phyloP scores from a whole-genome alignment of 192 early-diverging fungal genomes.

The Dissophora globulifera region DNA sequence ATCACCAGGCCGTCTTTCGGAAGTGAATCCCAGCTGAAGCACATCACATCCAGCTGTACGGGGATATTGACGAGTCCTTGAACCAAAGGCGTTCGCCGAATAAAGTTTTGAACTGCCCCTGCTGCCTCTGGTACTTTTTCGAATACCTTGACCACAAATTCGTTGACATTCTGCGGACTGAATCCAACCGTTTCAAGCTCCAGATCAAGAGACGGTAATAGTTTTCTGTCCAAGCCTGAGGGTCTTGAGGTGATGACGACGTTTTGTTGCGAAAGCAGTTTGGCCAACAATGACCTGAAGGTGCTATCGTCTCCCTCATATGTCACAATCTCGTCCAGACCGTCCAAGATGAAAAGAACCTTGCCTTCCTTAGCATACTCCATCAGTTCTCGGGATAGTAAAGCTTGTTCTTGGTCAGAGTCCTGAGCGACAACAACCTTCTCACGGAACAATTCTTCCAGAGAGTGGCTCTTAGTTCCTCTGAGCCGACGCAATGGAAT shows the following conservation, averaged over 20 bases:
- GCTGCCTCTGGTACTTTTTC: not conserved
- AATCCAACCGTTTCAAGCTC: conserved; percentile 23
- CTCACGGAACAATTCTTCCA: not conserved
- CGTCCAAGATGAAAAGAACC: conserved; percentile 25
- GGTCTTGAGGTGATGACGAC: conserved; percentile 25
- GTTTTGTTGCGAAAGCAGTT: conserved; percentile 2
- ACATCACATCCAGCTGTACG: conserved; percentile 28
- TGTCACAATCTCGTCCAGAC: conserved; percentile 14
- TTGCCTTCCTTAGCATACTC: not conserved
- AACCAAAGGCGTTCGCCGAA: conserved; percentile 14
- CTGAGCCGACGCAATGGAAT: conserved; percentile 23
- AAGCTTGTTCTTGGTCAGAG: not conserved
- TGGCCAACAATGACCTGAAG: not conserved
- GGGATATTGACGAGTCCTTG: conserved; percentile 25
- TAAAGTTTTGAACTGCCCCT: conserved; percentile 15
- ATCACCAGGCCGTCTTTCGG: not conserved
- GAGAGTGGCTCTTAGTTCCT: not conserved
- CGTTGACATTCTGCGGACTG: conserved; percentile 6
- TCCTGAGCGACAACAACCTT: not conserved
- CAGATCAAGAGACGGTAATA: conserved; percentile 3
- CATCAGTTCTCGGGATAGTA: not conserved
- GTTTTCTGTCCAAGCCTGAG: conserved; percentile 1
- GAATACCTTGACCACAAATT: not conserved
- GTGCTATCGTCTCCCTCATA: not conserved
- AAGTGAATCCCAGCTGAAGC: conserved; percentile 27